phyloP scores from a whole-genome alignment of 768 basidiomycete genomes.

The Macrolepiota albuminosa region DNA sequence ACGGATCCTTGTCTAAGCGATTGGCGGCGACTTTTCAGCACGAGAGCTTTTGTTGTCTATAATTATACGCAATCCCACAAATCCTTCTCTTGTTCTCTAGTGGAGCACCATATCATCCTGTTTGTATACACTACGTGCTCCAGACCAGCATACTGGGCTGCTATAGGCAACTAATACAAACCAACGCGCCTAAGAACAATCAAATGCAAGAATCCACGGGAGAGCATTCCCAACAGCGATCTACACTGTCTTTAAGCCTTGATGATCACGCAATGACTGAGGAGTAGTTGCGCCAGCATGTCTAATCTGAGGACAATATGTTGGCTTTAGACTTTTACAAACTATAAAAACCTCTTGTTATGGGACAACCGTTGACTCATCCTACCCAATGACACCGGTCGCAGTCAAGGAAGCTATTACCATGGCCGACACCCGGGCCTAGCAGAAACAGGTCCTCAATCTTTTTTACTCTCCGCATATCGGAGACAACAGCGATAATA shows the following conservation, averaged over 20 bases:
- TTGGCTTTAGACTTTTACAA: not conserved
- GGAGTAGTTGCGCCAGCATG: not conserved
- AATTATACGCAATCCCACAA: too few relatives aligned
- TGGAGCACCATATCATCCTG: not conserved
- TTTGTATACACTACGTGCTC: not conserved
- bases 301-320: not conserved
- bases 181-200: too few relatives aligned
- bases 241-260: not conserved
- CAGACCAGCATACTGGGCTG: too few relatives aligned
- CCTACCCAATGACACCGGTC: conserved; percentile 16
- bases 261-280: conserved; percentile 1
- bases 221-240: not conserved
- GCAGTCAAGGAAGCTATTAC: conserved; percentile 12
- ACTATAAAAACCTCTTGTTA: conserved; percentile 1
- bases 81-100: too few relatives aligned
- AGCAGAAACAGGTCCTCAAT: conserved; percentile 35
- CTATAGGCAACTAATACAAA: not conserved
- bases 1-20: too few relatives aligned
- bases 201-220: not conserved
- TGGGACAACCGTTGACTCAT: not conserved
- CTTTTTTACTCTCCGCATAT: conserved; percentile 65
- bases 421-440: not conserved
- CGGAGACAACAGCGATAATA: conserved; percentile 43
- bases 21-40: too few relatives aligned
- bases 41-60: too few relatives aligned